Evolutionary conservation across 208 protist species (phyloP), one percentile per base, ranked within the genome.

Genomic region (Acanthamoeba triangularis): DNA sequence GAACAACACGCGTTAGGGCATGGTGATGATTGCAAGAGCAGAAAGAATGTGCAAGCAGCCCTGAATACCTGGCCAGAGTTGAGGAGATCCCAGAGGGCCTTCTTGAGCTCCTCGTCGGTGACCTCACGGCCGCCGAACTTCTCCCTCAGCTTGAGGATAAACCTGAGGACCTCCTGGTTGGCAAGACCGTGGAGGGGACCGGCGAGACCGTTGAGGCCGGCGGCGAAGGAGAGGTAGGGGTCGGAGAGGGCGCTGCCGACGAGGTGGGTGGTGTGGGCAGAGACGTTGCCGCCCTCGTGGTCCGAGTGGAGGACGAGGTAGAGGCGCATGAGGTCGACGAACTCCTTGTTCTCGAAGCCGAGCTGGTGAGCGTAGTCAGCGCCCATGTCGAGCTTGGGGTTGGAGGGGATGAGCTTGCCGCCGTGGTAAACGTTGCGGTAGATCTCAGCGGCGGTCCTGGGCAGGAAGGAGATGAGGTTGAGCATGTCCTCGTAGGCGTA

Each of bases 151-250:
- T 95, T 90, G 25, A 82, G 96, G 69, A 97, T 56, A 94, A 96
- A 97, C 18, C 95, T 96, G 52, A 99, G 98, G 52, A 99, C 99
- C 98, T 99, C 99, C 98, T 99, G 99, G 97, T 99, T 99, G 90
- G 99, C 99, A 35, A 99, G 98, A 88, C 99, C 99, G 97, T 99
- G 99, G 72, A 99, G 98, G 78, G 99, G 99, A 30, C 99, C 99
- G 63, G 99, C 99, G 16, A 99, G 98, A 95, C 99, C 99, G 95
- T 98, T 98, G 93, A 99, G 97, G 95, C 99, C 99, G 28, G 99
- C 99, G 90, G 97, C 88, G 95, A 99, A 98, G 82, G 99, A 98
- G 37, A 99, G 98, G 98, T 99, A 99, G 56, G 99, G 99, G 97
- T 99, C 99, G 72, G 98, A 99, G 20, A 99, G 98, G 52, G 99